Conservation (phyloP, 257 asterid genomes). For the Capsicum chinense region DNA sequence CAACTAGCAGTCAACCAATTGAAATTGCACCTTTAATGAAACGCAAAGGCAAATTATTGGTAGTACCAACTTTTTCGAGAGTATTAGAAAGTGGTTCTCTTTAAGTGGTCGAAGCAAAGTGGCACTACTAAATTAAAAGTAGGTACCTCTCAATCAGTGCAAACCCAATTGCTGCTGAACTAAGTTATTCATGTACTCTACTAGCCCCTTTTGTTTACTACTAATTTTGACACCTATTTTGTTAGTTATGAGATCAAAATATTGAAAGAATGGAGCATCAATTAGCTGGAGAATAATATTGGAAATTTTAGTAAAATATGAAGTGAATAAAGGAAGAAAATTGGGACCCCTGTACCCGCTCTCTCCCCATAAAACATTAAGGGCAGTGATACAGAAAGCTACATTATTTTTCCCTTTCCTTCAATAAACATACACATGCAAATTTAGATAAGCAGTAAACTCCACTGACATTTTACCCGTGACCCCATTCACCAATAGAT, state of each 20-base stretch:
- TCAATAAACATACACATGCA: slow-evolving; percentile 1
- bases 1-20: slow-evolving; percentile 12
- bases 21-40: slow-evolving; percentile 12
- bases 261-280: background rate
- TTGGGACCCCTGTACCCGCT: slow-evolving; percentile 22
- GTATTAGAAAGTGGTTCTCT: background rate
- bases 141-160: slow-evolving; percentile 28
- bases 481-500: slow-evolving; percentile 11
- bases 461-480: slow-evolving; percentile 9
- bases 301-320: background rate
- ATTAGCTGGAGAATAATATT: slow-evolving; percentile 26
- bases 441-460: background rate
- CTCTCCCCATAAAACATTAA: background rate
- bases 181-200: slow-evolving; percentile 8
- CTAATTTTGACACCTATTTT: background rate
- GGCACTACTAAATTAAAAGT: slow-evolving; percentile 20
- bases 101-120: slow-evolving; percentile 21
- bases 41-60: slow-evolving; percentile 21
- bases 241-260: slow-evolving; percentile 12
- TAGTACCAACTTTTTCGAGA: background rate
- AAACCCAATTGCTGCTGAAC: slow-evolving; percentile 23
- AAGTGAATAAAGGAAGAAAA: background rate
- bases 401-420: background rate
- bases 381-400: background rate
- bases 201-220: background rate